Percentiles rank a stretch among this genome's conserved stretches.
Evolutionary conservation across 2,329 filamentous ascomycete genomes (phyloP).

Genomic region (Bipolaris gigantea): DNA sequence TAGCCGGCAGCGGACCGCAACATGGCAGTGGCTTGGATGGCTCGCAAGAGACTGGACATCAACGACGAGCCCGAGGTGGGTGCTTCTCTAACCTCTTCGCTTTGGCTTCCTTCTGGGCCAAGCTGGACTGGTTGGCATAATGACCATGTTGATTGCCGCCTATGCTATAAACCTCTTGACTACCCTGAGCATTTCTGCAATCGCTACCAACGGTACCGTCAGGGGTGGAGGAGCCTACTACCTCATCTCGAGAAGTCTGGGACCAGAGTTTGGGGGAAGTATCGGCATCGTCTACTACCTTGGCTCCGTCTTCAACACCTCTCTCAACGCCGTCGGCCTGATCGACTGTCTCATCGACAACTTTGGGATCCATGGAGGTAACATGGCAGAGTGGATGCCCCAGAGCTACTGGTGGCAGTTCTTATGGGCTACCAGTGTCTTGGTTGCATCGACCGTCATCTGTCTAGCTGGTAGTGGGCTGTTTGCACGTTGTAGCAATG

Average conservation of each 20-base stretch:
- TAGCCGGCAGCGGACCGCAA: conserved; percentile 15
- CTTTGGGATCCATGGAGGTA: conserved; percentile 62
- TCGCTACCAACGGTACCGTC: conserved; percentile 87
- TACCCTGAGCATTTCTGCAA: conserved; percentile 81
- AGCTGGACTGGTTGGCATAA: conserved; percentile 75
- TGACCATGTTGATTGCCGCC: conserved; percentile 74
- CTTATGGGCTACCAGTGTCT: conserved; percentile 70
- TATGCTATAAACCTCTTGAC: conserved; percentile 84
- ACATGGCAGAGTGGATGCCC: conserved; percentile 63
- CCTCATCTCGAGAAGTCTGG: conserved; percentile 80
- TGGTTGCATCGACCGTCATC: conserved; percentile 71
- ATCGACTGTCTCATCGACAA: conserved; percentile 81
- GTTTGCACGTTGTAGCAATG: conserved; percentile 80
- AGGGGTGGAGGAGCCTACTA: conserved; percentile 88
- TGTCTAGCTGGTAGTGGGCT: conserved; percentile 79
- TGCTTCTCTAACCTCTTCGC: conserved; percentile 46
- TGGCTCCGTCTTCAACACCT: conserved; percentile 80
- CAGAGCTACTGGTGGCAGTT: conserved; percentile 78
- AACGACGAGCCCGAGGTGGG: conserved; percentile 21
- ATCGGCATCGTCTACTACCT: conserved; percentile 88
- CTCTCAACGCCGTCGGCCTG: conserved; percentile 83
- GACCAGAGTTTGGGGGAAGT: conserved; percentile 85
- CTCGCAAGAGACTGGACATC: conserved; percentile 1
- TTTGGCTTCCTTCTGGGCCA: conserved; percentile 85
- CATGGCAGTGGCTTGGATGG: conserved; percentile 11